Base-by-base conservation (phyloP, 139 green algal species). In the Chlamydomonas eustigma region DNA sequence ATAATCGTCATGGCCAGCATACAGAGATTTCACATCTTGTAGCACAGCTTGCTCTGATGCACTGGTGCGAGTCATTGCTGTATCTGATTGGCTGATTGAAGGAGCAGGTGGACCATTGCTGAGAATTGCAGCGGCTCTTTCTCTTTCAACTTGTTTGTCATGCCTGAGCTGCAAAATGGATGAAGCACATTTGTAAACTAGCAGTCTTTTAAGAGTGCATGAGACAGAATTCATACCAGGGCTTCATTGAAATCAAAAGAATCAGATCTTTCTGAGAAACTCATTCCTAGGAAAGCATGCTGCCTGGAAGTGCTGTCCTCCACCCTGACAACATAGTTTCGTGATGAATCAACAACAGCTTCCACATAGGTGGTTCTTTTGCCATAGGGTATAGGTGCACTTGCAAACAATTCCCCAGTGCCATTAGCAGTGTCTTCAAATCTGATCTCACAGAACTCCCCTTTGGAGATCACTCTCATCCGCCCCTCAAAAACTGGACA, bases 241-340 rank as follows among this genome's bases (percentile, higher is more conserved):
- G 90, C 86, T 4, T 92, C 90, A n/a, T 91, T 93, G 84, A 97
- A 97, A 79, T 95, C 91, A 73, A 95, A 95, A 0, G 92, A 91
- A 12, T 92, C 80, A 0, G 31, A 71, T 2, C 92, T 76, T 32
- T 96, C 89, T 12, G 66, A 38, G 50, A 97, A 97, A 39, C 84
- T 88, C 52, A 97, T 76, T 1, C 90, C 92, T 36, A 95, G 70
- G 79, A 95, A 96, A 2, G 91, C 92, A 58, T 93, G 90, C 1
- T 90, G 82, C 63, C 79, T 76, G 4, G 79, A 89, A 31, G 73
- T 65, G 1, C 84, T 65, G 75, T 76, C 71, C 68, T 58, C 25
- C 12, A 72, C 65, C 25, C 65, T 33, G 22, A 72, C 65, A 50
- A 39, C 65, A 35, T 64, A 63, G 35, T 58, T 58, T 6, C 37